Percentiles rank a stretch among this genome's conserved stretches.
These are phyloP conservation scores for Wallacemonas sp. DNA, from an alignment of 208 protist genomes.

Conservation along the genomic window DNA sequence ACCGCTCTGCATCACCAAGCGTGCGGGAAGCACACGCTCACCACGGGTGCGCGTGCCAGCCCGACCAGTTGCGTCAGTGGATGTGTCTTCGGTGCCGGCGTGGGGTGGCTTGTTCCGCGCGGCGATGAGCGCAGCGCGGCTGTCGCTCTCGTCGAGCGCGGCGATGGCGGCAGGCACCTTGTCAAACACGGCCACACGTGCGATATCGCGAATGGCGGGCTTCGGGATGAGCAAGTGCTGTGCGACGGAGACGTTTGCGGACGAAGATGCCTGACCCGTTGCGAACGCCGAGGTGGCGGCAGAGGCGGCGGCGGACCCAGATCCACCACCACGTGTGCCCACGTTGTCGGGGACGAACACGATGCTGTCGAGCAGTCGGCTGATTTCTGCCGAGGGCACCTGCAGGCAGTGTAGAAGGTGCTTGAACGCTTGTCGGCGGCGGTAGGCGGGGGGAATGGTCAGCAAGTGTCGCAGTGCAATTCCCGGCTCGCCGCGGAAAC, in stretches of 20 bases:
- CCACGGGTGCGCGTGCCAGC: background rate
- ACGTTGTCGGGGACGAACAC: slow-evolving; percentile 58
- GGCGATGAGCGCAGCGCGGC: slow-evolving; percentile 49
- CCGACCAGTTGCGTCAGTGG: background rate
- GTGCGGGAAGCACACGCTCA: slow-evolving; percentile 5
- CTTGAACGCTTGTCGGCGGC: slow-evolving; percentile 70
- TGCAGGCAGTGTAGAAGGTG: slow-evolving; percentile 73
- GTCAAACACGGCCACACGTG: slow-evolving; percentile 55
- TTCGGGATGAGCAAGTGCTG: slow-evolving; percentile 78
- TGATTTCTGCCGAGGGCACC: slow-evolving; percentile 56
- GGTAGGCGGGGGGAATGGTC: slow-evolving; percentile 73
- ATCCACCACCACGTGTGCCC: background rate
- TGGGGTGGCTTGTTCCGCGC: slow-evolving; percentile 16
- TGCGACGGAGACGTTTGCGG: slow-evolving; percentile 29
- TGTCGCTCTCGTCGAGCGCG: slow-evolving; percentile 54
- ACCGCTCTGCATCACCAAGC: slow-evolving; percentile 59
- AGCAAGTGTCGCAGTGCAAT: slow-evolving; percentile 71
- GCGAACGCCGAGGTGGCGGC: background rate
- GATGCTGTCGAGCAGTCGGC: slow-evolving; percentile 45
- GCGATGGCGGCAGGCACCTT: slow-evolving; percentile 58
- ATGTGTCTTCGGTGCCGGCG: slow-evolving; percentile 5
- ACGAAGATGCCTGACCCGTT: background rate
- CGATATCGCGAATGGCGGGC: slow-evolving; percentile 69
- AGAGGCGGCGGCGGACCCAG: slow-evolving; percentile 25
- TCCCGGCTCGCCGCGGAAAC: slow-evolving; percentile 74